Conservation (phyloP, 768 basidiomycete species). For the Grammothele lineata region DNA sequence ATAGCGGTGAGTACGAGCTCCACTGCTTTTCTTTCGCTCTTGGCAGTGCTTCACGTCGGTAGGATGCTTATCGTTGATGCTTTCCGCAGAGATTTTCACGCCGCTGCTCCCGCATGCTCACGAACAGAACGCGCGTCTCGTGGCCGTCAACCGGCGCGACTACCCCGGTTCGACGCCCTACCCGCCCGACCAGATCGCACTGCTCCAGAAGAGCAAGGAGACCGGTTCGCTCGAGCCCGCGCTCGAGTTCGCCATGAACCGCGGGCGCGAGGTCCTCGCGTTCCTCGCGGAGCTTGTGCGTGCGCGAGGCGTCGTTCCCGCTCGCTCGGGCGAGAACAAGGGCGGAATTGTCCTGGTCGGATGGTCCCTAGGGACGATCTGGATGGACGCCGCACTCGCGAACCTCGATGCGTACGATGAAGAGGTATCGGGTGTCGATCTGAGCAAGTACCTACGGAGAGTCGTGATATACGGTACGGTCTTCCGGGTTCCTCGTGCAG, state of each 20-base stretch:
- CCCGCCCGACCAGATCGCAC: slow-evolving; percentile 12
- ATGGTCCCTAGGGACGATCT: slow-evolving; percentile 32
- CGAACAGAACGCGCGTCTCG: slow-evolving; percentile 19
- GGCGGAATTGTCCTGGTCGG: slow-evolving; percentile 25
- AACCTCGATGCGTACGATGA: background rate
- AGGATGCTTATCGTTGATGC: too few species aligned
- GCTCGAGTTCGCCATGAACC: slow-evolving; percentile 18
- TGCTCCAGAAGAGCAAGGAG: background rate
- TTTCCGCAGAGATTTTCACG: slow-evolving; percentile 16
- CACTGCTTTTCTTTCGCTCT: too few species aligned
- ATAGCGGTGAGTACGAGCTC: slow-evolving; percentile 9
- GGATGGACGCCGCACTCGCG: background rate
- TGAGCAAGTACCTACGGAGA: background rate
- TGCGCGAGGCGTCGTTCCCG: slow-evolving; percentile 23
- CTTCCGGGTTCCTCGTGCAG: background rate
- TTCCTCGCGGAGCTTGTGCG: slow-evolving; percentile 33
- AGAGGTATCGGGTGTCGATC: too few species aligned
- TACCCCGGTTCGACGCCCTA: slow-evolving; percentile 24
- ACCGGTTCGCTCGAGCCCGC: too few species aligned
- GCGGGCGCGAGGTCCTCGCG: slow-evolving; percentile 30
- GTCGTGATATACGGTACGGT: background rate
- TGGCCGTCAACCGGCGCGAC: slow-evolving; percentile 24
- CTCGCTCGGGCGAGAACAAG: background rate
- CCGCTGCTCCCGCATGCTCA: slow-evolving; percentile 18
- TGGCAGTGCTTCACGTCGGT: too few species aligned